Base-by-base conservation (phyloP, 2,329 filamentous ascomycete species). In the Rutstroemia sp. region DNA sequence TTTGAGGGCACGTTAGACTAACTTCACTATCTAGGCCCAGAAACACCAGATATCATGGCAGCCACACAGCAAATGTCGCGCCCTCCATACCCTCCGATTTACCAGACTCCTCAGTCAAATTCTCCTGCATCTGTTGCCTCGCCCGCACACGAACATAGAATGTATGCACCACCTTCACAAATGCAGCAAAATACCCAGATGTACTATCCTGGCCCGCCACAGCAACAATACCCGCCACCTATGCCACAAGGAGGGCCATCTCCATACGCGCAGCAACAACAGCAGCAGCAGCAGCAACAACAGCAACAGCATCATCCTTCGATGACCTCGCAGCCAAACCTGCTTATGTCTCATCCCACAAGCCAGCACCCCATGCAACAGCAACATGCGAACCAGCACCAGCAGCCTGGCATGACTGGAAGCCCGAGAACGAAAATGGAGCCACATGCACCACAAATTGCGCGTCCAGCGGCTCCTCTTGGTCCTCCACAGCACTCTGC, bases 41-140 rank as follows among this genome's bases (percentile, higher is more conserved):
- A 83, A 68, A 81, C 78, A 59, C 77, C 78, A 73, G 81, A 84
- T 63, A 85, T 85, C 77, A 86, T 82, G 79, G 86, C 85, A 74
- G 78, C 81, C 66, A 75, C 75, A 60, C 74, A 77, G 69, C 80
- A 84, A 88, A 87, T 89, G 73, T 78, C 83, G 65, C 72, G 77
- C 49, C 71, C 77, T 48, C 96, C 95, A 71, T 92, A 92, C 65
- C 89, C 90, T 59, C 95, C 96, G 70, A 80, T 79, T 34, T 96
- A 96, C 71, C 89, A 96, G 72, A 95, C 92, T 17, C 91, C 92
- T 55, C 92, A 96, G 75, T 95, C 92, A 56, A 95, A 92, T 73
- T 96, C 92, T 55, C 92, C 92, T 49, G 89, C 90, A 40, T 95
- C 92, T 51, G 92, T 96, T 66, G 88, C 92, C 61, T 96, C 92